These are phyloP conservation scores for Fomitopsis palustris DNA, from an alignment of 1,284 basidiomycete genomes.

Conservation along the genomic window DNA sequence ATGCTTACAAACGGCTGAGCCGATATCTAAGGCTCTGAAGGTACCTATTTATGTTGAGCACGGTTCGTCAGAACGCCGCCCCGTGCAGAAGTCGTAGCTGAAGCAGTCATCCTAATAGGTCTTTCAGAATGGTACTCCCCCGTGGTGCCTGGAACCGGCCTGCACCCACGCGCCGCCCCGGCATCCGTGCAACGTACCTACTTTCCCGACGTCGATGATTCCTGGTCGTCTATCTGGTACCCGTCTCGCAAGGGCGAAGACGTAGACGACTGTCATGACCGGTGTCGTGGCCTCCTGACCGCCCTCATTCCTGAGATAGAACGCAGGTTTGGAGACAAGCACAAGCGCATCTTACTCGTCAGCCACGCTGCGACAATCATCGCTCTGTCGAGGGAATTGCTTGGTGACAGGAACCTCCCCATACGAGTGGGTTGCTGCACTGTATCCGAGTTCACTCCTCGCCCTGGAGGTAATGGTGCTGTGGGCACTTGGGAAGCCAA, in stretches of 20 bases:
- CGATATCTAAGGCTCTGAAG: slow-evolving; percentile 55
- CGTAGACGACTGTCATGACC: slow-evolving; percentile 59
- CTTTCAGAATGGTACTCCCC: slow-evolving; percentile 85
- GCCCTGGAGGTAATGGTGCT: slow-evolving; percentile 20
- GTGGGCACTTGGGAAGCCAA: slow-evolving; percentile 45
- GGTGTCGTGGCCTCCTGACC: slow-evolving; percentile 50
- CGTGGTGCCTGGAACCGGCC: slow-evolving; percentile 58
- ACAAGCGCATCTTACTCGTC: slow-evolving; percentile 59
- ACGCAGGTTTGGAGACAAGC: slow-evolving; percentile 36
- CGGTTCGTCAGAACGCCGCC: slow-evolving; percentile 38
- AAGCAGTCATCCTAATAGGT: slow-evolving; percentile 38
- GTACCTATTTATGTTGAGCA: slow-evolving; percentile 76
- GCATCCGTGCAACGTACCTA: slow-evolving; percentile 47
- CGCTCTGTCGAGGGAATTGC: slow-evolving; percentile 60
- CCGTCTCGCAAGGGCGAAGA: slow-evolving; percentile 73
- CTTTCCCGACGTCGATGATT: slow-evolving; percentile 59
- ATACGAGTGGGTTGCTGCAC: slow-evolving; percentile 71
- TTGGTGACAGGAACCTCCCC: slow-evolving; percentile 46
- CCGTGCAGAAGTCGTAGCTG: not conserved
- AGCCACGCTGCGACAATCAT: slow-evolving; percentile 81
- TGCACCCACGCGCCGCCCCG: slow-evolving; percentile 66
- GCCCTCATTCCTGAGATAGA: slow-evolving; percentile 52
- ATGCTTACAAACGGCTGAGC: slow-evolving; percentile 76
- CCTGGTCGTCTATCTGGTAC: slow-evolving; percentile 64
- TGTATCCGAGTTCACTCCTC: slow-evolving; percentile 46